phyloP scores from a whole-genome alignment of 495 filamentous ascomycete genomes.

The Durotheca rogersii region DNA sequence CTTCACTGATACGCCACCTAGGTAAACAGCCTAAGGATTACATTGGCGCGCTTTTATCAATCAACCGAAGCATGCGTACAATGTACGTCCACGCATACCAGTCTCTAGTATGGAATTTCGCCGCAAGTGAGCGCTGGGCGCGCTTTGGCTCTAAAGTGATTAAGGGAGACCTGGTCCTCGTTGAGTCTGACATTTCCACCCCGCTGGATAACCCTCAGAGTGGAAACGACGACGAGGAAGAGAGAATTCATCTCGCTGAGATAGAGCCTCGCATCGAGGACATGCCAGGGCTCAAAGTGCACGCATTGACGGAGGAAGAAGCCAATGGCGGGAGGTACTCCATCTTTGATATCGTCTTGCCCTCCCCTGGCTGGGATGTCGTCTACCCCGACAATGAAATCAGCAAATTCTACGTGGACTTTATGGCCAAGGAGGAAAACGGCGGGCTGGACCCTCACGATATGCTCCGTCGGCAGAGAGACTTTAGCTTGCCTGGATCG shows the following conservation, averaged over 20 bases:
- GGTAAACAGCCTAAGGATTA: slow-evolving; percentile 58
- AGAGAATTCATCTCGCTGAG: slow-evolving; percentile 60
- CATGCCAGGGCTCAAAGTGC: slow-evolving; percentile 70
- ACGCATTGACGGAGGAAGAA: slow-evolving; percentile 72
- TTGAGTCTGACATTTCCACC: slow-evolving; percentile 38
- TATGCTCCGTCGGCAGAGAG: slow-evolving; percentile 83
- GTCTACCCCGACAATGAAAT: slow-evolving; percentile 83
- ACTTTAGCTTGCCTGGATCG: slow-evolving; percentile 82
- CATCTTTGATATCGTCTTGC: slow-evolving; percentile 90
- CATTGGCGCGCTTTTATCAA: slow-evolving; percentile 72
- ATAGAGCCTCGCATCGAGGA: slow-evolving; percentile 64
- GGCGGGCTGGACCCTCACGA: slow-evolving; percentile 77
- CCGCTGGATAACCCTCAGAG: slow-evolving; percentile 25
- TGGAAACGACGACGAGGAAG: slow-evolving; percentile 22
- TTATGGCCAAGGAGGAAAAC: slow-evolving; percentile 78
- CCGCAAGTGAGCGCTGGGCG: slow-evolving; percentile 74
- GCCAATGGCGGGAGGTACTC: slow-evolving; percentile 73
- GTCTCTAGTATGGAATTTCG: slow-evolving; percentile 87
- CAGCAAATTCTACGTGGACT: slow-evolving; percentile 72
- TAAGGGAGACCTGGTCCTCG: slow-evolving; percentile 82
- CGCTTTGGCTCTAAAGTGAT: slow-evolving; percentile 68
- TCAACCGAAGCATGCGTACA: slow-evolving; percentile 73
- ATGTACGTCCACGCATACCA: slow-evolving; percentile 99
- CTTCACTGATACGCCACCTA: slow-evolving; percentile 73
- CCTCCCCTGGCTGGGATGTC: slow-evolving; percentile 88